Percentiles rank a stretch among this genome's conserved stretches.
Evolutionary conservation across 2,329 filamentous ascomycete species (phyloP).

Genomic region (Cercospora sesami): DNA sequence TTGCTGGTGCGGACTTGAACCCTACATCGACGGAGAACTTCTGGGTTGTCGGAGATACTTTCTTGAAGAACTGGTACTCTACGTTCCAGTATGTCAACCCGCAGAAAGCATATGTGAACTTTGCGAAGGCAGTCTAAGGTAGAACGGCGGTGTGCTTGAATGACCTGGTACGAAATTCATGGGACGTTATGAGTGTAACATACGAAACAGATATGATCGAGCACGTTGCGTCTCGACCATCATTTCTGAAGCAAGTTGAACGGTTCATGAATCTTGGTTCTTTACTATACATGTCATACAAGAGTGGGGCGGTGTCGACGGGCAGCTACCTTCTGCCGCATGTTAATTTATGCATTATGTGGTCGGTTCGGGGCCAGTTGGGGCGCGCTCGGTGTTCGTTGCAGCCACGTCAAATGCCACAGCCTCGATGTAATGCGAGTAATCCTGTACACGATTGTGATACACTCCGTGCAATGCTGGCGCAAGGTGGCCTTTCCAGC

Average conservation of each 20-base stretch:
- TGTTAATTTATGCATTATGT: background rate
- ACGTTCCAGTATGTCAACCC: conserved; percentile 26
- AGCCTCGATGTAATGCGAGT: conserved; percentile 6
- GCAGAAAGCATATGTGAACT: conserved; percentile 27
- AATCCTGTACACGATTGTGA: conserved; percentile 21
- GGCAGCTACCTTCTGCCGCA: background rate
- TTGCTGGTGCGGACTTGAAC: conserved; percentile 27
- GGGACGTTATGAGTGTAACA: background rate
- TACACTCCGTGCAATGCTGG: conserved; percentile 10
- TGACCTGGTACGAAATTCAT: background rate
- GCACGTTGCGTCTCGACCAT: background rate
- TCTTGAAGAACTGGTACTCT: conserved; percentile 33
- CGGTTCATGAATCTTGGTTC: conserved; percentile 7
- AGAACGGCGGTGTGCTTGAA: background rate
- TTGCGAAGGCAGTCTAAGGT: conserved; percentile 28
- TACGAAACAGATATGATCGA: background rate
- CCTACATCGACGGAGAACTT: conserved; percentile 21
- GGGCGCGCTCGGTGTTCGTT: background rate
- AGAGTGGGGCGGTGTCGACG: conserved; percentile 23
- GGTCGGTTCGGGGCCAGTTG: background rate
- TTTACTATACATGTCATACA: conserved; percentile 17
- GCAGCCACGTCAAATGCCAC: background rate
- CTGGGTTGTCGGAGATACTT: conserved; percentile 31
- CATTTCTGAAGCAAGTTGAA: background rate
- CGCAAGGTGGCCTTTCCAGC: conserved; percentile 3